Conservation (phyloP, 352 stramenopile genomes). For the Bremia lactucae region DNA sequence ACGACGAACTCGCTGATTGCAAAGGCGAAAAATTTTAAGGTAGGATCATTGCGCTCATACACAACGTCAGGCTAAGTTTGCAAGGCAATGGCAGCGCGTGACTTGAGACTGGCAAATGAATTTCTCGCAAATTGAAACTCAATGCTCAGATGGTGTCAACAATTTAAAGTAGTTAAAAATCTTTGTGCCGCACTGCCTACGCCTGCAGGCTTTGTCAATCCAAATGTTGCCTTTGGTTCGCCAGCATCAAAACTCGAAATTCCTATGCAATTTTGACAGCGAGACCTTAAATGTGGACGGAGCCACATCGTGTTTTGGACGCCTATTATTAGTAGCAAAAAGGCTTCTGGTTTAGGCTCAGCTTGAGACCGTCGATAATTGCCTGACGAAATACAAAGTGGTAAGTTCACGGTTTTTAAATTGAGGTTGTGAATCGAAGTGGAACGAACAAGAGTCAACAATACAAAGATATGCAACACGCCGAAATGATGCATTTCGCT, state of each 20-base stretch:
- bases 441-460: no score
- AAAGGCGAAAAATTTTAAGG: conserved; percentile 84
- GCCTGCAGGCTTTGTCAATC: conserved; percentile 43
- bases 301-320: conserved; percentile 87
- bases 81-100: conserved; percentile 83
- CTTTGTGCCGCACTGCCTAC: conserved; percentile 49
- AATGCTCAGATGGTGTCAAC: conserved; percentile 93
- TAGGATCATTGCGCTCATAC: conserved; percentile 89
- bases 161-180: conserved; percentile 87
- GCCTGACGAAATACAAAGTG: no score
- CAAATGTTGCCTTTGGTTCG: conserved; percentile 91
- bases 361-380: no score
- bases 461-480: no score
- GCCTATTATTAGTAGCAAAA: no score
- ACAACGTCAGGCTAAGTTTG: conserved; percentile 89
- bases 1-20: conserved; percentile 88
- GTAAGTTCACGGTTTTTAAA: no score
- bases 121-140: conserved; percentile 95
- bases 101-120: conserved; percentile 84
- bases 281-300: conserved; percentile 95
- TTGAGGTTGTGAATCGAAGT: no score
- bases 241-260: conserved; percentile 89
- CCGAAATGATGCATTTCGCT: no score
- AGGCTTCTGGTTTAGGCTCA: no score
- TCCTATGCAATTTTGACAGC: conserved; percentile 92